phyloP scores from a whole-genome alignment of 108 stramenopile species.

The Schizochytrium sp. region DNA sequence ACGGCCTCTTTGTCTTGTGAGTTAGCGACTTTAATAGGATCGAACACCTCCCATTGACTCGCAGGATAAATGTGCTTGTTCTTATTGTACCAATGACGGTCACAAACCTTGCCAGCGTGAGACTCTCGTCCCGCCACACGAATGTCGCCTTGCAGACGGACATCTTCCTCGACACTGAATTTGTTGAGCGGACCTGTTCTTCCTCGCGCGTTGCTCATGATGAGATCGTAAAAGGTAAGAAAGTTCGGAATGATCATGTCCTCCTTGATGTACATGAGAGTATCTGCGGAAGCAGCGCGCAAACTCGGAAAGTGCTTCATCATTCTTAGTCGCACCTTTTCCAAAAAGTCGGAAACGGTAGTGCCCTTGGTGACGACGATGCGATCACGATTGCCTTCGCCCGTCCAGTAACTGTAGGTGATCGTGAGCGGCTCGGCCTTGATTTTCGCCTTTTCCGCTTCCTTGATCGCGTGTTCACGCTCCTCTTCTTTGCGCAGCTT shows the following conservation, averaged over 20 bases:
- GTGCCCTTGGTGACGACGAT: slow-evolving; percentile 69
- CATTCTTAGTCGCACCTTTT: slow-evolving; percentile 66
- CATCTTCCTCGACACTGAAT: slow-evolving; percentile 90
- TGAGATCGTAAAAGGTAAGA: slow-evolving; percentile 89
- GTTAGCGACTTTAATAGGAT: slow-evolving; percentile 43
- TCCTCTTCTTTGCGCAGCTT: slow-evolving; percentile 49
- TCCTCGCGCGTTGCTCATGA: slow-evolving; percentile 84
- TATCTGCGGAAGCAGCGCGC: slow-evolving; percentile 61
- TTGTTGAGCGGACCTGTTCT: slow-evolving; percentile 91
- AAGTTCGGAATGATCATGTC: slow-evolving; percentile 93
- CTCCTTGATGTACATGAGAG: slow-evolving; percentile 92
- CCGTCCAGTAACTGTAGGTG: slow-evolving; percentile 93
- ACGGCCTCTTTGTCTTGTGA: not conserved
- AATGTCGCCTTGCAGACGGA: slow-evolving; percentile 65
- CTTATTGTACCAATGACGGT: slow-evolving; percentile 85
- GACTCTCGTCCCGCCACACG: slow-evolving; percentile 70
- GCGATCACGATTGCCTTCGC: slow-evolving; percentile 77
- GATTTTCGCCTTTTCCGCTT: slow-evolving; percentile 59
- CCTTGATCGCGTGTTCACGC: slow-evolving; percentile 70
- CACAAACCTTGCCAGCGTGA: slow-evolving; percentile 91
- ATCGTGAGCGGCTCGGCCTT: slow-evolving; percentile 75
- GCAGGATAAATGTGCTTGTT: slow-evolving; percentile 98
- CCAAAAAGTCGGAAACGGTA: slow-evolving; percentile 76
- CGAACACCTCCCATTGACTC: slow-evolving; percentile 87
- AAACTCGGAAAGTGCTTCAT: slow-evolving; percentile 75